These are phyloP conservation scores for Fusarium luffae DNA, from an alignment of 2,329 filamentous ascomycete species.

Conservation along the genomic window DNA sequence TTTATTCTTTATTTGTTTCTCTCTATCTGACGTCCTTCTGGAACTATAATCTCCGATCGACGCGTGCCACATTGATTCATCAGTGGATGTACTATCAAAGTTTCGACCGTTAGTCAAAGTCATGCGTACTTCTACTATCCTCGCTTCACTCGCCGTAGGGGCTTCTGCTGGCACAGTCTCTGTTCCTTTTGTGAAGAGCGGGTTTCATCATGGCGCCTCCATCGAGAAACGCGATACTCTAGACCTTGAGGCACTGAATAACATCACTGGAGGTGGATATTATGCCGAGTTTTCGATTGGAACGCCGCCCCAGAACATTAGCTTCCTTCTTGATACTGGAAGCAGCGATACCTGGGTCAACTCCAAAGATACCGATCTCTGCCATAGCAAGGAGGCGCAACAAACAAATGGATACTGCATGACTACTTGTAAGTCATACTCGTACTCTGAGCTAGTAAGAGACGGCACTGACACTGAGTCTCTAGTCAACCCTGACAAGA, in stretches of 20 bases:
- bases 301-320: slow-evolving; percentile 66
- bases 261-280: slow-evolving; percentile 65
- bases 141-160: slow-evolving; percentile 32
- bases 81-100: neutral
- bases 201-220: slow-evolving; percentile 14
- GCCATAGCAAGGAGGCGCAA: slow-evolving; percentile 56
- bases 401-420: slow-evolving; percentile 47
- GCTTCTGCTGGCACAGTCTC: slow-evolving; percentile 44
- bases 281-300: slow-evolving; percentile 68
- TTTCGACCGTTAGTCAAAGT: neutral
- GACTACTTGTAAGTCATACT: slow-evolving; percentile 52
- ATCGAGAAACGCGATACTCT: slow-evolving; percentile 45
- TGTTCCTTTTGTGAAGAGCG: slow-evolving; percentile 36
- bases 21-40: neutral
- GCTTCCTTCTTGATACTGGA: slow-evolving; percentile 70
- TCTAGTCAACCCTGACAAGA: slow-evolving; percentile 55
- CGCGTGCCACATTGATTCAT: neutral
- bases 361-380: slow-evolving; percentile 69
- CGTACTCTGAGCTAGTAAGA: neutral
- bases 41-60: neutral
- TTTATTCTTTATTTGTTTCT: neutral
- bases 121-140: slow-evolving; percentile 37
- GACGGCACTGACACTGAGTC: neutral
- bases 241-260: slow-evolving; percentile 60
- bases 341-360: slow-evolving; percentile 72